Conservation (phyloP, 768 basidiomycete species). For the Leccinum arenicola region DNA sequence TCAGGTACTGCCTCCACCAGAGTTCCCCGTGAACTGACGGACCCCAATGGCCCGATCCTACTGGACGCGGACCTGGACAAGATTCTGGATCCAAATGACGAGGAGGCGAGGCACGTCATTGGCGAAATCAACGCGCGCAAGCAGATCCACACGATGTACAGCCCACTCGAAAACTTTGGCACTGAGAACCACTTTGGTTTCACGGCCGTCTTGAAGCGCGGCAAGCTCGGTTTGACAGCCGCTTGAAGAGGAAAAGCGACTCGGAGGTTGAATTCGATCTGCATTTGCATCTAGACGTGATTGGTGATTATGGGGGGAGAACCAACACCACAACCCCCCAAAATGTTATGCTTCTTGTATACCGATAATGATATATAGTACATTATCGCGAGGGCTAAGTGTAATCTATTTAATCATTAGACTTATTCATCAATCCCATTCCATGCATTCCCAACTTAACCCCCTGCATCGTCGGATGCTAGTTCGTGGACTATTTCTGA, state of each 20-base stretch:
- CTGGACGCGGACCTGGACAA: background rate
- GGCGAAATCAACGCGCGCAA: constrained; percentile 17
- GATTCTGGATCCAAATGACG: constrained; percentile 1
- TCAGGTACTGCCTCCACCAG: background rate
- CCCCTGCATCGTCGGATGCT: background rate
- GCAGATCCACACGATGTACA: constrained; percentile 15
- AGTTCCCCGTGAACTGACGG: background rate
- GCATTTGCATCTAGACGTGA: background rate
- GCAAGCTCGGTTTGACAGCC: background rate
- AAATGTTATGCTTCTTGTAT: no score
- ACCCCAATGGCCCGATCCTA: background rate
- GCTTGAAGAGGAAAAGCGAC: background rate
- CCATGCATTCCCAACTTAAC: background rate
- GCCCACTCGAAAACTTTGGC: constrained; percentile 10
- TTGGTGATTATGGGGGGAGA: background rate
- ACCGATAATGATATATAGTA: no score
- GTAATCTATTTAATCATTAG: no score
- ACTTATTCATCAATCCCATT: no score
- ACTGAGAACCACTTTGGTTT: constrained; percentile 13
- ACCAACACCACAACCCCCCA: no score
- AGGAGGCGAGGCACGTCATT: constrained; percentile 11
- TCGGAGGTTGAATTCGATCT: background rate
- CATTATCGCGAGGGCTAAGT: no score
- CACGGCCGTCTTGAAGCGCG: constrained; percentile 4
- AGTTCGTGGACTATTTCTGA: background rate